Evolutionary conservation across 2,329 filamentous ascomycete genomes (phyloP), one percentile per base, ranked within the genome.

Genomic region (Verticillium klebahnii): DNA sequence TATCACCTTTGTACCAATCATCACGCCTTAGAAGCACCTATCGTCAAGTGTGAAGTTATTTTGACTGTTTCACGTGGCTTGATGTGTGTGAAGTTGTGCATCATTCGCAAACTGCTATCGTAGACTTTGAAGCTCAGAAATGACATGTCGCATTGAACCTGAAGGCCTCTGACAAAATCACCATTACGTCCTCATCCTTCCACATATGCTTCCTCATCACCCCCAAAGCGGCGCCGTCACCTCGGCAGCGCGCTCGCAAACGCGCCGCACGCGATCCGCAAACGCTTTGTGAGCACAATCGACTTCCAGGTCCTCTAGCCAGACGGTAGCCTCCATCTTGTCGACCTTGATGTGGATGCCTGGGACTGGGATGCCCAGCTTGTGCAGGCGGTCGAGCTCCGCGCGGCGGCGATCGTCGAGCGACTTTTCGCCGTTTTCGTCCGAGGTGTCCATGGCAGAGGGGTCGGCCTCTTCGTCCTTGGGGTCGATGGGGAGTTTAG

Each of bases 231-330:
- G 90, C 56, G 91, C 90, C 15, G 93, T 91, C 31, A 93, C 91
- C 79, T 97, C 93, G 3, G 94, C 89, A 0, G 91, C 93, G 67
- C 93, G 84, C 74, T 98, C 94, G 12, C 97, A 91, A 9, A 99
- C 92, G 1, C 92, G 92, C 68, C 90, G 85, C 5, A 99, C 91
- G 62, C 95, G 83, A 74, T 96, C 94, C 56, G 88, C 88, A 70
- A 97, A 85, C 19, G 92, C 86, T 65, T 87, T 86, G 66, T 92
- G 92, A 60, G 79, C 79, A 73, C 92, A 96, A 75, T 98, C 95
- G 5, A 99, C 91, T 68, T 96, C 92, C 55, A 98, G 76, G 67
- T 91, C 87, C 80, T 98, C 95, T 45, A 99, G 79, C 93, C 94
- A 98, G 7, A 99, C 89, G 64, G 87, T 90, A 7, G 94, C 95